These are phyloP conservation scores for Mucor piriformis DNA, from an alignment of 371 early-diverging fungal genomes.

Conservation along the genomic window DNA sequence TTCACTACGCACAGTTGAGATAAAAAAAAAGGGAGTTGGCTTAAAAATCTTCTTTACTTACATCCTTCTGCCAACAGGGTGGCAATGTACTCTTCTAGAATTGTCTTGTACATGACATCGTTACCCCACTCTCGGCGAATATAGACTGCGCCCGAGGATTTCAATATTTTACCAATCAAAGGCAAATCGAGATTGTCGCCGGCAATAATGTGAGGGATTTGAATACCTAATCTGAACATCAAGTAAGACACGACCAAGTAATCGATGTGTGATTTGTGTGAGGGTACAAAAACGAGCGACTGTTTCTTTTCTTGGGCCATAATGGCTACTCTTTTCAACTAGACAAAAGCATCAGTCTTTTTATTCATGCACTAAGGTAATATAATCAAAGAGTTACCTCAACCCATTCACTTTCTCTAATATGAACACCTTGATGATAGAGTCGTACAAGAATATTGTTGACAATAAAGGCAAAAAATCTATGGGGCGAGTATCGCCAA, in stretches of 20 bases:
- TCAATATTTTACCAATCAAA: slow-evolving; percentile 70
- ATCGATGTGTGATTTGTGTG: slow-evolving; percentile 90
- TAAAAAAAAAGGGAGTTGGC: background rate
- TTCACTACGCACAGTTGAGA: too few relatives aligned
- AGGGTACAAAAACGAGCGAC: slow-evolving; percentile 82
- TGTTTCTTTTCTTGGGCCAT: slow-evolving; percentile 69
- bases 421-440: slow-evolving; percentile 86
- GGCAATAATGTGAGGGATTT: slow-evolving; percentile 87
- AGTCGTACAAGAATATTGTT: slow-evolving; percentile 78
- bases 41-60: slow-evolving; percentile 16
- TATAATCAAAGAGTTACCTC: slow-evolving; percentile 50
- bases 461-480: slow-evolving; percentile 72
- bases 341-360: background rate
- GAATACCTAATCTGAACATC: slow-evolving; percentile 83
- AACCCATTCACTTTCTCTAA: slow-evolving; percentile 80
- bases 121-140: slow-evolving; percentile 85
- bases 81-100: slow-evolving; percentile 81
- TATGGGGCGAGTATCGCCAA: slow-evolving; percentile 7
- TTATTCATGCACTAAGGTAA: background rate
- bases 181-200: slow-evolving; percentile 90
- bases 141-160: slow-evolving; percentile 80
- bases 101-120: slow-evolving; percentile 71
- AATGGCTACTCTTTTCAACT: slow-evolving; percentile 69
- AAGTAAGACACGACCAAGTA: slow-evolving; percentile 86
- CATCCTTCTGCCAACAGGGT: slow-evolving; percentile 47